These are phyloP conservation scores for Verbascum thapsus DNA, from an alignment of 257 asterid species.

Conservation along the genomic window DNA sequence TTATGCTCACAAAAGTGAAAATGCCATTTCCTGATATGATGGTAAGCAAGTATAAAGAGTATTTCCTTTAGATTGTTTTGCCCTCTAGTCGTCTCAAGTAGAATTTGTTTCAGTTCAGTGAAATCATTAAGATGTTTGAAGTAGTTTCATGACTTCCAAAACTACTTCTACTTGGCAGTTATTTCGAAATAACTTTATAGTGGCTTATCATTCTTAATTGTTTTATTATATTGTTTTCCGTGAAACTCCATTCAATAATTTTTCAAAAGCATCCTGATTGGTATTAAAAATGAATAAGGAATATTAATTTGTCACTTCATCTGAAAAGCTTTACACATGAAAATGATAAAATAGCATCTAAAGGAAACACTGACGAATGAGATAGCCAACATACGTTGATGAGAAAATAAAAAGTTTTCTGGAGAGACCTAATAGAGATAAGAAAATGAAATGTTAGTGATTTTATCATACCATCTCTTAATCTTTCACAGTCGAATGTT, in stretches of 20 bases:
- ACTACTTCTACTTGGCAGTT: constrained; percentile 1
- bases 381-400: constrained; percentile 7
- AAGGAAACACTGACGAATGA: constrained; percentile 9
- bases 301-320: not conserved
- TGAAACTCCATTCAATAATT: not conserved
- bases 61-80: constrained; percentile 20
- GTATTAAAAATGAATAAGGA: constrained; percentile 1
- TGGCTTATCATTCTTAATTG: not conserved
- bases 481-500: not conserved
- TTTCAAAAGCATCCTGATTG: constrained; percentile 8
- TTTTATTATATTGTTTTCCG: not conserved
- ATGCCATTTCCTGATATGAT: constrained; percentile 99
- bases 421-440: constrained; percentile 7
- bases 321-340: not conserved
- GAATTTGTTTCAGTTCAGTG: not conserved
- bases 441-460: constrained; percentile 9
- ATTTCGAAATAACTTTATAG: constrained; percentile 3
- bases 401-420: not conserved
- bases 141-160: not conserved
- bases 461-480: not conserved
- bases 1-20: constrained; percentile 98
- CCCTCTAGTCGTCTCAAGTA: not conserved
- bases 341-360: constrained; percentile 1
- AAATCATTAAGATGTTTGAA: constrained; percentile 9
- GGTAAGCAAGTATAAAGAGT: constrained; percentile 55